Conservation (phyloP, 345 rosid genomes). For the Aegle marmelos region DNA sequence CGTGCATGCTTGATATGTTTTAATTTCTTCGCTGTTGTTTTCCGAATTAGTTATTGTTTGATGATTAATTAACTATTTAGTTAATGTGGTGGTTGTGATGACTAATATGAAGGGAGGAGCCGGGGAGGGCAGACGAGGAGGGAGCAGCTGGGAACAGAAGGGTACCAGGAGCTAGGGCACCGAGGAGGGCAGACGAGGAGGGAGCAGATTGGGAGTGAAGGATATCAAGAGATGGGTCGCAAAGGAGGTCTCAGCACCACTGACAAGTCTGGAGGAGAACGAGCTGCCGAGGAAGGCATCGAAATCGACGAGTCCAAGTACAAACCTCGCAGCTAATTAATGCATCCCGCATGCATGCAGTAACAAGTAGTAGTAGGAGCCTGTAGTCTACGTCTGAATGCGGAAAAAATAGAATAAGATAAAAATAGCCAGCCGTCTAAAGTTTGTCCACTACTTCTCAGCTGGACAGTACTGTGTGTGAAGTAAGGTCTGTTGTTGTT, state of each 20-base stretch:
- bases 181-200: conserved; percentile 60
- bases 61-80: too few relatives aligned
- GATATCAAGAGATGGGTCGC: conserved; percentile 73
- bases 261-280: conserved; percentile 58
- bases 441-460: too few relatives aligned
- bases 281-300: conserved; percentile 59
- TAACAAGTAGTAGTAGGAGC: too few relatives aligned
- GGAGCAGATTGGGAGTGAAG: conserved; percentile 65
- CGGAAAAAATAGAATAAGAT: too few relatives aligned
- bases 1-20: too few relatives aligned
- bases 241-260: conserved; percentile 67
- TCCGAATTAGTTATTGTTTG: background rate
- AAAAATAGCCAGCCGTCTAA: too few relatives aligned
- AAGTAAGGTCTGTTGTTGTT: too few relatives aligned
- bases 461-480: too few relatives aligned
- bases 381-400: too few relatives aligned
- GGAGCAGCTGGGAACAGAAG: conserved; percentile 55
- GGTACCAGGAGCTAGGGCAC: conserved; percentile 48
- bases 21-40: too few relatives aligned
- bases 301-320: conserved; percentile 63
- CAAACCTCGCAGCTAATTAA: conserved; percentile 14
- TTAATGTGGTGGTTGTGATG: background rate
- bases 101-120: conserved; percentile 31
- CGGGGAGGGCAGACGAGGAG: conserved; percentile 53
- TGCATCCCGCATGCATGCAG: too few relatives aligned